Base-by-base conservation (phyloP, 2,329 filamentous ascomycete genomes). In the Diplodia mutila region DNA sequence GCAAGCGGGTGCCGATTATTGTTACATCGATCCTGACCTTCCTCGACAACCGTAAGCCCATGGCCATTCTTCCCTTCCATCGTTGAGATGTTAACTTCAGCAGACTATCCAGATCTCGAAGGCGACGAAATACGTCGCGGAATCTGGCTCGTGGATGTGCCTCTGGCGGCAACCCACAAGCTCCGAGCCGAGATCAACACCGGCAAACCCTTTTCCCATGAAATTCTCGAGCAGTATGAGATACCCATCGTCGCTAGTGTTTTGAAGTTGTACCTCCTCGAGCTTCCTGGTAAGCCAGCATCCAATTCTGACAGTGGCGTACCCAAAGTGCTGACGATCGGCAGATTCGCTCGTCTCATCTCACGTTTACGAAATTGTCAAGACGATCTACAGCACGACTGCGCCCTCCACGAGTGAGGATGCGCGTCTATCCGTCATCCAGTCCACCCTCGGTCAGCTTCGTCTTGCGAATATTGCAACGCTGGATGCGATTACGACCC, bases 361-460 rank as follows among this genome's bases (percentile, higher is more conserved):
- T 49, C 94, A 98, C 78, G 93, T 99, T 68, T 99, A 99, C 79
- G 96, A 99, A 82, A 98, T 99, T 76, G 90, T 99, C 77, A 94
- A 97, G 81, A 98, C 93, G 1, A 96, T 99, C 71, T 99, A 99
- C 83, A 90, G 89, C 55, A 93, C 91, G 16, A 90, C 93, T 14
- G 85, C 91, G 55, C 67, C 67, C 7, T 65, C 67, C 7, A 86
- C 91, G 51, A 92, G 97, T 67, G 92, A 97, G 73, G 85, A 89
- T 63, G 89, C 92, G 14, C 91, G 95, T 65, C 87, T 99, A 71
- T 91, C 93, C 66, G 93, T 98, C 69, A 87, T 99, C 39, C 95
- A 99, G 79, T 97, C 95, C 74, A 98, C 95, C 0, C 89, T 99
- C 67, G 94, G 94, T 48, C 94, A 98, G 78, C 87, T 99, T 67